Evolutionary conservation across 306 rosid genomes (phyloP).

Genomic region (Medicago arabica): DNA sequence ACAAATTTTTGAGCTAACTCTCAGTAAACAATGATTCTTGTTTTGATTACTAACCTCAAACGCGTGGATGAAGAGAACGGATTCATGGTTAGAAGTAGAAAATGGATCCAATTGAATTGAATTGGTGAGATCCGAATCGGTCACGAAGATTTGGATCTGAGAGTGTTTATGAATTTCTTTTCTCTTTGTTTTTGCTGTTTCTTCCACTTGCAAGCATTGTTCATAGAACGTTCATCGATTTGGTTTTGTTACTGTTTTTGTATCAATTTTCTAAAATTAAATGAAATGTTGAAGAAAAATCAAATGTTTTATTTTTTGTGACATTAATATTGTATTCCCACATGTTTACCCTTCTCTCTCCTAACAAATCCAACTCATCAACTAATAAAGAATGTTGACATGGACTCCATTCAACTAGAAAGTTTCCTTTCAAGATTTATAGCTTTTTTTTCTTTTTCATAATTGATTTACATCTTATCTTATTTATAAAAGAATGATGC

Average conservation of each 20-base stretch:
- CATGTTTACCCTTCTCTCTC: not conserved
- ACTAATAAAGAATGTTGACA: not conserved
- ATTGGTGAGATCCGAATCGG: conserved; percentile 59
- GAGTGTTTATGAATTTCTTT: conserved; percentile 33
- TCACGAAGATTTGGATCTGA: conserved; percentile 74
- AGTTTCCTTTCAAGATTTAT: not conserved
- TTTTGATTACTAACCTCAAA: conserved; percentile 63
- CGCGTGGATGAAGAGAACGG: conserved; percentile 98
- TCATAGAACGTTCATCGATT: not conserved
- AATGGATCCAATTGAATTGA: conserved; percentile 60
- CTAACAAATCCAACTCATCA: not conserved
- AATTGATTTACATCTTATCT: too few species aligned
- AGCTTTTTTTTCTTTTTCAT: too few species aligned
- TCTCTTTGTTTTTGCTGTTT: not conserved
- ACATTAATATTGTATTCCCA: not conserved
- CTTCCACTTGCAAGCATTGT: conserved; percentile 17
- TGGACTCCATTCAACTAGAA: not conserved
- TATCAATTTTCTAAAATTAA: not conserved
- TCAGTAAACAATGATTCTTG: not conserved
- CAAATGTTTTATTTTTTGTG: not conserved
- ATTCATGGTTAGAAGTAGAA: conserved; percentile 79
- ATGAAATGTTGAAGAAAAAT: not conserved
- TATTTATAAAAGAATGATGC: too few species aligned
- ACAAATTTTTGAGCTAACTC: not conserved
- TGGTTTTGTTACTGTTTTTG: not conserved